phyloP scores from a whole-genome alignment of 1,139 yeast genomes.

The Kluyveromyces sp. region DNA sequence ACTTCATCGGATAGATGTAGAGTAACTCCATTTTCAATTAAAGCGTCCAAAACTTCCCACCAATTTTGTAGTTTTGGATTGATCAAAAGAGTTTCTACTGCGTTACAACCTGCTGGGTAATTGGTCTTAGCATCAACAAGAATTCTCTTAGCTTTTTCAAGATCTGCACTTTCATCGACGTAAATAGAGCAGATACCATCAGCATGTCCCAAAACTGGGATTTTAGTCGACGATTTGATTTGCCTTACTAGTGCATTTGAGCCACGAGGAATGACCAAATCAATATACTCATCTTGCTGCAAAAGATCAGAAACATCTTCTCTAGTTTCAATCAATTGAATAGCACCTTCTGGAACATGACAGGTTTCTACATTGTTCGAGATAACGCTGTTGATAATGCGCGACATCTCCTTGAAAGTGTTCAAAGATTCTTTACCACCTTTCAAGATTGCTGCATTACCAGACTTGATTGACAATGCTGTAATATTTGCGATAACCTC shows the following conservation, averaged over 20 bases:
- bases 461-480: slow-evolving; percentile 91
- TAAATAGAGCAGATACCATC: slow-evolving; percentile 93
- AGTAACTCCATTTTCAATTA: slow-evolving; percentile 60
- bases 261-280: slow-evolving; percentile 94
- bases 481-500: slow-evolving; percentile 98
- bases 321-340: slow-evolving; percentile 82
- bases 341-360: slow-evolving; percentile 67
- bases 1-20: slow-evolving; percentile 59
- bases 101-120: slow-evolving; percentile 98
- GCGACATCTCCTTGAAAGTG: slow-evolving; percentile 78
- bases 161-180: slow-evolving; percentile 67
- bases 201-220: slow-evolving; percentile 97
- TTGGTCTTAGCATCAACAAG: slow-evolving; percentile 85
- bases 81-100: slow-evolving; percentile 78
- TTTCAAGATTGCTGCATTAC: slow-evolving; percentile 89
- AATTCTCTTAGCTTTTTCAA: slow-evolving; percentile 66
- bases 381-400: slow-evolving; percentile 57
- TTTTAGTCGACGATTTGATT: slow-evolving; percentile 81
- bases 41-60: slow-evolving; percentile 38
- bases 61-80: slow-evolving; percentile 44
- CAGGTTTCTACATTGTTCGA: slow-evolving; percentile 38
- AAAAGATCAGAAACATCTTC: slow-evolving; percentile 82
- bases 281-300: slow-evolving; percentile 81
- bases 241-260: slow-evolving; percentile 81
- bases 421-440: slow-evolving; percentile 92